These are phyloP conservation scores for Laburnicola sp. DNA, from an alignment of 2,329 filamentous ascomycete genomes.

Conservation along the genomic window DNA sequence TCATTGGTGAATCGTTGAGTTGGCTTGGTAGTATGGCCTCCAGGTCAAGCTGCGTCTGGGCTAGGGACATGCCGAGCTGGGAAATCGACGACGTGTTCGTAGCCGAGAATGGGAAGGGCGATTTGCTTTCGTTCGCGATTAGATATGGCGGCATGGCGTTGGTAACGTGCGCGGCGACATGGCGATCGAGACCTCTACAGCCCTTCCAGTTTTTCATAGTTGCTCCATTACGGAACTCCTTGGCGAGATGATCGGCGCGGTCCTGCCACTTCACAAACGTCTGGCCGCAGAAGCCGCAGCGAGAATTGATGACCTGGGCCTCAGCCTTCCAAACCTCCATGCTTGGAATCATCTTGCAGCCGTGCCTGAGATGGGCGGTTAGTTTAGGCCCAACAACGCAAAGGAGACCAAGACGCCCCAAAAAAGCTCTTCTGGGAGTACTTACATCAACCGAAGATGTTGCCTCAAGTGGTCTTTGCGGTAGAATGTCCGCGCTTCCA, in stretches of 20 bases:
- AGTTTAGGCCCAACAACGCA: not conserved
- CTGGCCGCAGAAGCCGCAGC: conserved; percentile 58
- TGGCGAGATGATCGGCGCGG: conserved; percentile 57
- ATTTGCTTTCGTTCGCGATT: conserved; percentile 53
- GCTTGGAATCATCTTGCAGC: conserved; percentile 61
- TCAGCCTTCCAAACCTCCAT: conserved; percentile 68
- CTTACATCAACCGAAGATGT: conserved; percentile 59
- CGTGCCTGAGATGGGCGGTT: conserved; percentile 44
- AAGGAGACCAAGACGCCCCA: not conserved
- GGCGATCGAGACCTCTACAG: conserved; percentile 56
- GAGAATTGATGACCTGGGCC: conserved; percentile 56
- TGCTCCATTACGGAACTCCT: conserved; percentile 58
- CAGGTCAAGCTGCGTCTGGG: conserved; percentile 19
- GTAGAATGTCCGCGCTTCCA: conserved; percentile 65
- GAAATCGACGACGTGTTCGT: conserved; percentile 40
- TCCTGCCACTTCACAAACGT: conserved; percentile 56
- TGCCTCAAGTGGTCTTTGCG: conserved; percentile 66
- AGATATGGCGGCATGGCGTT: conserved; percentile 58
- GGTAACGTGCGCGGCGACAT: conserved; percentile 53
- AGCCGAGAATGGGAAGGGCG: conserved; percentile 54
- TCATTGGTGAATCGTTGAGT: not conserved
- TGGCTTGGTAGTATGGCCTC: conserved; percentile 32
- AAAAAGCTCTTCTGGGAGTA: not conserved
- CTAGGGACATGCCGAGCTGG: conserved; percentile 1
- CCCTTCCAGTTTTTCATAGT: conserved; percentile 60